Evolutionary conservation across 371 early-diverging fungal genomes (phyloP).

Genomic region (Batkoa obscura): DNA sequence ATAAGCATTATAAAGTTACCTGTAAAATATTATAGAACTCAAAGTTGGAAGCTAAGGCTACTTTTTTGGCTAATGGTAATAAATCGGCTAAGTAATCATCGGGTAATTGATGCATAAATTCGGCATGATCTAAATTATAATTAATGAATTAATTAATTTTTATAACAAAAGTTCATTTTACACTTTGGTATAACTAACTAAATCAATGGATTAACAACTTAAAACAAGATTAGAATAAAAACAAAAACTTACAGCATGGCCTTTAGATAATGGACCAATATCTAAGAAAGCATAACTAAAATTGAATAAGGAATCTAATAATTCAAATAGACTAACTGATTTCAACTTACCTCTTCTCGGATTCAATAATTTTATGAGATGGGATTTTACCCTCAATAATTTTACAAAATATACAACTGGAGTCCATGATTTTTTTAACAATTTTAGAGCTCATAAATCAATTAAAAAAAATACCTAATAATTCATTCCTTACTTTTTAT

Average conservation of each 20-base stretch:
- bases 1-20: slow-evolving; percentile 14
- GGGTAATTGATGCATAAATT: slow-evolving; percentile 71
- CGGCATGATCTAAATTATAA: slow-evolving; percentile 52
- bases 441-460: too few species aligned
- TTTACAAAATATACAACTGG: slow-evolving; percentile 76
- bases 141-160: neutral
- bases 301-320: neutral
- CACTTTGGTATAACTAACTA: slow-evolving; percentile 73
- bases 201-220: neutral
- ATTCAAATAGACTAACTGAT: slow-evolving; percentile 2
- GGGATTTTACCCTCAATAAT: slow-evolving; percentile 75
- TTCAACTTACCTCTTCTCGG: slow-evolving; percentile 37
- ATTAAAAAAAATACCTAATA: too few species aligned
- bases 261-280: slow-evolving; percentile 55
- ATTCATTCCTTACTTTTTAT: too few species aligned
- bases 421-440: neutral
- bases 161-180: slow-evolving; percentile 12
- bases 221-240: neutral
- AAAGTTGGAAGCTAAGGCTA: slow-evolving; percentile 44
- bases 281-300: slow-evolving; percentile 49
- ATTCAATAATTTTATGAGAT: slow-evolving; percentile 60
- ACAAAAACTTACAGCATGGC: slow-evolving; percentile 43
- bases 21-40: slow-evolving; percentile 81
- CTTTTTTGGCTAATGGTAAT: slow-evolving; percentile 70
- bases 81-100: slow-evolving; percentile 66